phyloP scores from a whole-genome alignment of 2,329 filamentous ascomycete genomes.

The Zymoseptoria brevis region DNA sequence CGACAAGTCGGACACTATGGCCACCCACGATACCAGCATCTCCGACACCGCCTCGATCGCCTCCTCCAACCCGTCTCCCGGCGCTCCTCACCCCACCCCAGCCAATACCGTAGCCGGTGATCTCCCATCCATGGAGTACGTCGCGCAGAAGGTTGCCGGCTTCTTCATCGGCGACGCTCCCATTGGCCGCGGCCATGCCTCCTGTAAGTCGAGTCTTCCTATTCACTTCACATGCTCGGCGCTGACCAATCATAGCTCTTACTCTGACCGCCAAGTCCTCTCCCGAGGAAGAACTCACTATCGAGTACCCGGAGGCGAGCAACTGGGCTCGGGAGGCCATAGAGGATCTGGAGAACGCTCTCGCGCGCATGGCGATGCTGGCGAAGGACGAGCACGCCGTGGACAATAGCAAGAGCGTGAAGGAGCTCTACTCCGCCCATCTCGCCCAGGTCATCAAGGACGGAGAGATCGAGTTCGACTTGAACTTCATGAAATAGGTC shows the following conservation, averaged over 20 bases:
- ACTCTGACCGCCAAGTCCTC: neutral
- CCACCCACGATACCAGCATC: constrained; percentile 6
- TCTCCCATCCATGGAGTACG: constrained; percentile 1
- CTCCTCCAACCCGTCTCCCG: constrained; percentile 3
- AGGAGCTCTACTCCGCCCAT: constrained; percentile 25
- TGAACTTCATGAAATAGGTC: constrained; percentile 9
- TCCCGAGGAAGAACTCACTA: neutral
- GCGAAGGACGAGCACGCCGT: constrained; percentile 26
- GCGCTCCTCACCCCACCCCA: constrained; percentile 9
- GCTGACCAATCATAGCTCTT: neutral
- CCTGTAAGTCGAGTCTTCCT: neutral
- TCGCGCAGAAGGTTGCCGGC: constrained; percentile 1
- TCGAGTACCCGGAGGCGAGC: constrained; percentile 19
- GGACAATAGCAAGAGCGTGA: constrained; percentile 18
- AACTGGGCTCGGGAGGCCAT: constrained; percentile 28
- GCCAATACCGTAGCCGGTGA: constrained; percentile 10
- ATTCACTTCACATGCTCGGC: neutral
- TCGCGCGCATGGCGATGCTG: constrained; percentile 27
- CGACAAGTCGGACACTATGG: neutral
- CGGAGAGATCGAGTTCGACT: constrained; percentile 21
- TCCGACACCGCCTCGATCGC: constrained; percentile 1
- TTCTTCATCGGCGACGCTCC: neutral
- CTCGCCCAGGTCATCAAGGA: constrained; percentile 21
- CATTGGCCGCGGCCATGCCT: neutral
- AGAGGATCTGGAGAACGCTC: constrained; percentile 20